phyloP scores from a whole-genome alignment of 345 rosid genomes.

The Bruguiera gymnorhiza region DNA sequence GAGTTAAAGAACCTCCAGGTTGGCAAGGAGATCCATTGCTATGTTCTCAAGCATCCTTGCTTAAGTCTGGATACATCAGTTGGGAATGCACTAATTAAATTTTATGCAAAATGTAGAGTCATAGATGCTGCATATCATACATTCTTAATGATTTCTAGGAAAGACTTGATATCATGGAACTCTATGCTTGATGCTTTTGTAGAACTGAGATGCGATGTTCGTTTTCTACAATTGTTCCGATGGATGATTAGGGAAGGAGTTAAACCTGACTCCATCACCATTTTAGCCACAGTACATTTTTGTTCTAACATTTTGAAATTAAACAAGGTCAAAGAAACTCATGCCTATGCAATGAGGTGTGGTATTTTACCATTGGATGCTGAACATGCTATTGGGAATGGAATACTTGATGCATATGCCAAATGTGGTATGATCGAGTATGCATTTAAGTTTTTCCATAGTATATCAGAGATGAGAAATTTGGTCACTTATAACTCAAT shows the following conservation, averaged over 20 bases:
- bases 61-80: constrained; percentile 39
- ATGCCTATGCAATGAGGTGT: constrained; percentile 58
- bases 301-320: constrained; percentile 27
- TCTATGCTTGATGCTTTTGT: constrained; percentile 51
- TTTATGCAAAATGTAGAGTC: constrained; percentile 60
- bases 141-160: constrained; percentile 37
- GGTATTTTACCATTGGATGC: constrained; percentile 36
- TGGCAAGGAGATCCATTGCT: constrained; percentile 56
- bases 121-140: constrained; percentile 46
- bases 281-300: constrained; percentile 41
- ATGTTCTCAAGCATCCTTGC: constrained; percentile 38
- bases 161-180: constrained; percentile 68
- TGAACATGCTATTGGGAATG: constrained; percentile 48
- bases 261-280: constrained; percentile 48
- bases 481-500: constrained; percentile 59
- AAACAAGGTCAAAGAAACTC: constrained; percentile 61
- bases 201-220: constrained; percentile 30
- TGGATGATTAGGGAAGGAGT: constrained; percentile 47
- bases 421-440: constrained; percentile 56
- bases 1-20: constrained; percentile 33
- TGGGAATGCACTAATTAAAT: constrained; percentile 52
- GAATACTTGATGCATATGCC: constrained; percentile 73
- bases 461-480: constrained; percentile 43
- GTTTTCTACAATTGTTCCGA: constrained; percentile 44
- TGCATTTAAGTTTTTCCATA: constrained; percentile 55